Conservation (phyloP, 108 stramenopile species). For the Skeletonema costatum region DNA sequence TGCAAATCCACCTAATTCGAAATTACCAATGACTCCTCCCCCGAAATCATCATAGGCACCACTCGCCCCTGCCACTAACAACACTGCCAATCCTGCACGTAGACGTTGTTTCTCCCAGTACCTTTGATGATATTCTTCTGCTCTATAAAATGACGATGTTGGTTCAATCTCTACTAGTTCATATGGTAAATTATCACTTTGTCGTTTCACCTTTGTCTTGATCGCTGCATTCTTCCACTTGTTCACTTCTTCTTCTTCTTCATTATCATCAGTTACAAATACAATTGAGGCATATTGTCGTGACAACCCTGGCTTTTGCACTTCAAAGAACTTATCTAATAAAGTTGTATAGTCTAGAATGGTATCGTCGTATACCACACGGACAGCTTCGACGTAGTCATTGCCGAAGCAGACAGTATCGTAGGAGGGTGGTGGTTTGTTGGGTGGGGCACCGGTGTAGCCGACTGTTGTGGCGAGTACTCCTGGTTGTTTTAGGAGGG, state of each 20-base stretch:
- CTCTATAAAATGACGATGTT: conserved; percentile 60
- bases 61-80: conserved; percentile 45
- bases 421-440: conserved; percentile 56
- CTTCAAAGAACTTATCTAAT: conserved; percentile 66
- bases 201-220: background rate
- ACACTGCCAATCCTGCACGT: conserved; percentile 43
- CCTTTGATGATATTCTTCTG: conserved; percentile 82
- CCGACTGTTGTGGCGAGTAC: conserved; percentile 69
- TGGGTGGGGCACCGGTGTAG: conserved; percentile 63
- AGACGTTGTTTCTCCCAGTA: conserved; percentile 82
- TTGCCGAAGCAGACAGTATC: conserved; percentile 60
- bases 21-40: background rate
- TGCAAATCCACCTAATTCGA: background rate
- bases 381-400: conserved; percentile 49
- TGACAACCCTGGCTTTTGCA: conserved; percentile 62
- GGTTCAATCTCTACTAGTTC: conserved; percentile 61
- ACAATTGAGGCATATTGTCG: conserved; percentile 82
- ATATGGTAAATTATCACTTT: conserved; percentile 42
- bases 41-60: conserved; percentile 22
- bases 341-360: conserved; percentile 55
- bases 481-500: conserved; percentile 62
- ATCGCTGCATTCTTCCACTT: conserved; percentile 23
- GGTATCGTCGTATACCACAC: conserved; percentile 61
- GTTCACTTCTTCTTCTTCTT: conserved; percentile 15
- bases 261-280: conserved; percentile 52